Evolutionary conservation across 2,329 filamentous ascomycete species (phyloP).

Genomic region (Calonectria fujianensis): DNA sequence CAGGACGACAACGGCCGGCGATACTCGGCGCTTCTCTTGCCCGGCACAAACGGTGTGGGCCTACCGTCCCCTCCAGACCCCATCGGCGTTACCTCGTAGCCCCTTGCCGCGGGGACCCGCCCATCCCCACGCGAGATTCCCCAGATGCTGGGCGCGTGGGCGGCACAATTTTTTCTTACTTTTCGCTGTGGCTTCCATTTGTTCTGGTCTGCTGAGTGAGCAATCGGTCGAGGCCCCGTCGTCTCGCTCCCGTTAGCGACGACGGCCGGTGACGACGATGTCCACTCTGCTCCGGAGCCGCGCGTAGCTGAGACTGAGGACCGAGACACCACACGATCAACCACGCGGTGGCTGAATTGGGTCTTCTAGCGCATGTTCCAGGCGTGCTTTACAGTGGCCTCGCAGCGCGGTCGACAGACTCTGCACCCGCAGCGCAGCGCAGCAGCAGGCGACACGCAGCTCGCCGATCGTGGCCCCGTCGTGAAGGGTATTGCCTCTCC

Average conservation of each 20-base stretch:
- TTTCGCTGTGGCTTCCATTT: constrained; percentile 8
- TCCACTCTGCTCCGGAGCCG: constrained; percentile 8
- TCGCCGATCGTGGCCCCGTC: constrained; percentile 20
- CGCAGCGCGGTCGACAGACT: constrained; percentile 10
- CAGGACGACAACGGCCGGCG: constrained; percentile 53
- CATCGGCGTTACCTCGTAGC: constrained; percentile 60
- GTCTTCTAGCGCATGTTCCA: neutral
- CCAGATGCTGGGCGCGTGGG: constrained; percentile 54
- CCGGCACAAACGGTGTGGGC: constrained; percentile 52
- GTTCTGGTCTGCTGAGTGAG: constrained; percentile 15
- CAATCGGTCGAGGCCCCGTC: neutral
- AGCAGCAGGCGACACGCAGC: constrained; percentile 14
- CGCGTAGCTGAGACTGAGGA: constrained; percentile 31
- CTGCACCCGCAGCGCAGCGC: constrained; percentile 10
- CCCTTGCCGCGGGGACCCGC: constrained; percentile 44
- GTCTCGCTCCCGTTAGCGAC: constrained; percentile 13
- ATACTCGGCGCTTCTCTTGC: constrained; percentile 61
- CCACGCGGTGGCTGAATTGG: neutral
- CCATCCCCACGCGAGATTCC: constrained; percentile 54
- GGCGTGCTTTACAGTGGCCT: neutral
- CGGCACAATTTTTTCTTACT: constrained; percentile 38
- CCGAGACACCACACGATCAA: constrained; percentile 39
- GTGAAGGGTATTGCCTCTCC: constrained; percentile 2
- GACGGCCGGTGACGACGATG: neutral
- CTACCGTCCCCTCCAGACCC: constrained; percentile 47